phyloP scores from a whole-genome alignment of 1,139 yeast genomes.

The Sugiyamaella neomexicana region DNA sequence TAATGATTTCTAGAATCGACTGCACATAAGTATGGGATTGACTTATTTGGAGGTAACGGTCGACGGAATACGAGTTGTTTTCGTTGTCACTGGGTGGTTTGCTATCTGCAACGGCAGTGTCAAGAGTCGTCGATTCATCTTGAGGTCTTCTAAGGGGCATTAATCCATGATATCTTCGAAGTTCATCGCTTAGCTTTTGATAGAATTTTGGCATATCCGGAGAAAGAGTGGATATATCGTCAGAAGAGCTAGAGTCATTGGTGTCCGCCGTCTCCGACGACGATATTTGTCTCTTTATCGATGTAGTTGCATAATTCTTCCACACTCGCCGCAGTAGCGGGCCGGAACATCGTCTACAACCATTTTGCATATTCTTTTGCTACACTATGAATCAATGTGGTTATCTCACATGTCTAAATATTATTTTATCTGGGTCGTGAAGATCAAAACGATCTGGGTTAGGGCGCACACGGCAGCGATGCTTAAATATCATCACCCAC shows the following conservation, averaged over 20 bases:
- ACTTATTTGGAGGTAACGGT: constrained; percentile 12
- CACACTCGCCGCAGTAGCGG: neutral
- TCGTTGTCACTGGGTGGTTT: neutral
- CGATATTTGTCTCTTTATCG: too few relatives aligned
- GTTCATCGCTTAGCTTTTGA: constrained; percentile 20
- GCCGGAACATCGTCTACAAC: neutral
- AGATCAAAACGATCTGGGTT: neutral
- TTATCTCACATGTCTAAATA: neutral
- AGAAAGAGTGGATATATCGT: neutral
- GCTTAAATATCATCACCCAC: too few relatives aligned
- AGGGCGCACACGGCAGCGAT: neutral
- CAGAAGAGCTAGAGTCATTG: neutral
- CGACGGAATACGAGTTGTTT: neutral
- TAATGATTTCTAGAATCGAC: constrained; percentile 7
- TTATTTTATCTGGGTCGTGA: neutral
- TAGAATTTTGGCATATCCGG: constrained; percentile 22
- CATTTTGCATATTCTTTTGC: constrained; percentile 3
- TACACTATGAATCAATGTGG: too few relatives aligned
- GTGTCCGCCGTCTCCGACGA: too few relatives aligned
- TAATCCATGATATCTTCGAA: constrained; percentile 22
- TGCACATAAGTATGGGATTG: constrained; percentile 4
- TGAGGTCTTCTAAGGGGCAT: constrained; percentile 13
- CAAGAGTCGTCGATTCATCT: neutral
- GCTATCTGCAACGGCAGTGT: too few relatives aligned
- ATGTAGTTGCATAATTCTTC: neutral